Evolutionary conservation across 345 rosid genomes (phyloP), one percentile per base, ranked within the genome.

Genomic region (Psidium guajava): DNA sequence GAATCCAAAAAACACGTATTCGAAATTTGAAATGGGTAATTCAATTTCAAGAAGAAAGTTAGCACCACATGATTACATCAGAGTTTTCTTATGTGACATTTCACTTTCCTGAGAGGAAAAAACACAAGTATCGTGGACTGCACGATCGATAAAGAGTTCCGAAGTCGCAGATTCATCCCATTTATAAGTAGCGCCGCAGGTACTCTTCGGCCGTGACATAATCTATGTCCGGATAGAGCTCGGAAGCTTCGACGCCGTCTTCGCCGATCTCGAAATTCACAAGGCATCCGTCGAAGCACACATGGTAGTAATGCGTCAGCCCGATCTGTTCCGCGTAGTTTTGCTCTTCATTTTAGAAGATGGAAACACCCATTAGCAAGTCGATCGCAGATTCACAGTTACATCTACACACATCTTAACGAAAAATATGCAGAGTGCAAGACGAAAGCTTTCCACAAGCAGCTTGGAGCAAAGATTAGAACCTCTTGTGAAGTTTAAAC

Each of bases 261-360:
- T 88, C 89, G n/a, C 93, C 92, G 5, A 91, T 87, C 82, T 91
- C 89, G 42, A 93, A 93, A 57, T 91, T 91, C 13, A 90, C 28
- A 59, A 93, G 91, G 50, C 96, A 93, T 64, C 96, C 96, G 85
- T 92, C 92, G 55, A 89, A 93, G 82, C 86, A 91, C 11, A 93
- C 92, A 81, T 93, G 95, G 82, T 93, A 91, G 86, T 91, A 91
- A 90, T 92, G 94, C 10, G 82, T 86, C 88, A 90, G 49, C 0
- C 93, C 94, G 8, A 91, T 89, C 87, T 91, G 94, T 57, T 89
- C 88, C 28, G 85, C 92, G 69, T 91, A 90, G n/a, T 64, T 47
- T 82, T 9, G 53, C 47, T 27, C 84, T 84, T 87, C 81, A 81
- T n/a, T 64, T 32, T 8, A 55, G 73, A 59, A 32, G 22, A 85